Evolutionary conservation across 2,329 filamentous ascomycete species (phyloP).

Genomic region (Ascochyta pisi): DNA sequence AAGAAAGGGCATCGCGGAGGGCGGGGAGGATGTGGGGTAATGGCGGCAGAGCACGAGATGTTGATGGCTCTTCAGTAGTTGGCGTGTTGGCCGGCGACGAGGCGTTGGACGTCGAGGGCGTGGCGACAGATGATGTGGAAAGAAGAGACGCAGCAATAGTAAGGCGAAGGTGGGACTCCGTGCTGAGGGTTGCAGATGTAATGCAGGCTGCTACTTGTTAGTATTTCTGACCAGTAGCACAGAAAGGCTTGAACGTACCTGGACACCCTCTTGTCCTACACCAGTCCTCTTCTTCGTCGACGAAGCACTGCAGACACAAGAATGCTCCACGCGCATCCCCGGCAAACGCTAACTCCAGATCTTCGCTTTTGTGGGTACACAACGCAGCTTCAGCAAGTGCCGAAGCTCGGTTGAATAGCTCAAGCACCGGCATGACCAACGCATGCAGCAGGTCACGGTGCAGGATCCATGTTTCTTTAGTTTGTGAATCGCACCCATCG

Average conservation of each 20-base stretch:
- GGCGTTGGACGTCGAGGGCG: constrained; percentile 25
- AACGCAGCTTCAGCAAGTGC: constrained; percentile 59
- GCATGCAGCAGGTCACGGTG: constrained; percentile 67
- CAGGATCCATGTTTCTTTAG: constrained; percentile 55
- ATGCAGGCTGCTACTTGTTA: constrained; percentile 49
- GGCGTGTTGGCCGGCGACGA: constrained; percentile 21
- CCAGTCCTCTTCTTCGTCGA: constrained; percentile 65
- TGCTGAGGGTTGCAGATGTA: constrained; percentile 53
- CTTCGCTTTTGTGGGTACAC: constrained; percentile 56
- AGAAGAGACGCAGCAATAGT: constrained; percentile 57
- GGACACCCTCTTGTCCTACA: constrained; percentile 64
- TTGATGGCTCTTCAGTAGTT: constrained; percentile 15
- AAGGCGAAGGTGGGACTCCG: constrained; percentile 56
- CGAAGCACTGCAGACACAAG: constrained; percentile 65
- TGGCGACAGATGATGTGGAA: constrained; percentile 39
- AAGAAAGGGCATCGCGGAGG: constrained; percentile 48
- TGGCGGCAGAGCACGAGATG: constrained; percentile 34
- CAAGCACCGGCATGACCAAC: constrained; percentile 63
- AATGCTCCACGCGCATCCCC: constrained; percentile 64
- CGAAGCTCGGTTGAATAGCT: constrained; percentile 63
- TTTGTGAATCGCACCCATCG: constrained; percentile 37
- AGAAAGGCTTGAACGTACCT: constrained; percentile 24
- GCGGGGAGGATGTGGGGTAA: constrained; percentile 52
- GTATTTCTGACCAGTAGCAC: not conserved
- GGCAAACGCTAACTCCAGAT: constrained; percentile 64